phyloP scores from a whole-genome alignment of 768 basidiomycete genomes.

The Kwoniella pini region DNA sequence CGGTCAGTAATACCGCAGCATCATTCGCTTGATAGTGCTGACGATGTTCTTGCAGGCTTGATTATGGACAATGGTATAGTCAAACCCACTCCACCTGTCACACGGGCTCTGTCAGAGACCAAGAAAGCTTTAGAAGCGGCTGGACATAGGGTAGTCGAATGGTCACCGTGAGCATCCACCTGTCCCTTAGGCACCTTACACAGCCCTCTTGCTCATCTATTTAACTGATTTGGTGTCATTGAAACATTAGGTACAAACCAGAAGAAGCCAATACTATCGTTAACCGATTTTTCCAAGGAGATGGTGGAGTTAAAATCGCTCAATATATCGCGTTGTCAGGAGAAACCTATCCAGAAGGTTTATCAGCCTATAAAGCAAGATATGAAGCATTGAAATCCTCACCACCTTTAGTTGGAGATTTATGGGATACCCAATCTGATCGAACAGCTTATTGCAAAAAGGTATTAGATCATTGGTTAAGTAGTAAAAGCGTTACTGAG shows the following conservation, averaged over 20 bases:
- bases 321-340: conserved; percentile 16
- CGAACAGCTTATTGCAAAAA: conserved; percentile 27
- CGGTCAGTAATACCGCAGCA: conserved; percentile 13
- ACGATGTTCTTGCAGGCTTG: conserved; percentile 14
- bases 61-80: conserved; percentile 38
- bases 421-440: conserved; percentile 36
- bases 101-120: conserved; percentile 27
- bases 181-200: too few species aligned
- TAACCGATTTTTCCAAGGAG: conserved; percentile 28
- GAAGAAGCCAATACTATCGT: conserved; percentile 20
- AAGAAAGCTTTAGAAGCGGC: conserved; percentile 33
- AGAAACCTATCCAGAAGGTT: conserved; percentile 28
- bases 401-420: conserved; percentile 26
- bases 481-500: conserved; percentile 22
- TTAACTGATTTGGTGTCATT: conserved; percentile 26
- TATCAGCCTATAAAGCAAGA: conserved; percentile 23
- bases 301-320: conserved; percentile 37
- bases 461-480: conserved; percentile 29
- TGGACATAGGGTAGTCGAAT: conserved; percentile 42
- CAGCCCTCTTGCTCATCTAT: conserved; percentile 57
- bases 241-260: conserved; percentile 60
- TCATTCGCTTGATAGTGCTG: not conserved
- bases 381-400: conserved; percentile 18
- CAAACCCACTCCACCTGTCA: conserved; percentile 37
- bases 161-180: conserved; percentile 21